A percentile compares a stretch with the other conserved stretches of the same genome.
Evolutionary conservation across 306 rosid genomes (phyloP).

Genomic region (Potentilla sterilis): DNA sequence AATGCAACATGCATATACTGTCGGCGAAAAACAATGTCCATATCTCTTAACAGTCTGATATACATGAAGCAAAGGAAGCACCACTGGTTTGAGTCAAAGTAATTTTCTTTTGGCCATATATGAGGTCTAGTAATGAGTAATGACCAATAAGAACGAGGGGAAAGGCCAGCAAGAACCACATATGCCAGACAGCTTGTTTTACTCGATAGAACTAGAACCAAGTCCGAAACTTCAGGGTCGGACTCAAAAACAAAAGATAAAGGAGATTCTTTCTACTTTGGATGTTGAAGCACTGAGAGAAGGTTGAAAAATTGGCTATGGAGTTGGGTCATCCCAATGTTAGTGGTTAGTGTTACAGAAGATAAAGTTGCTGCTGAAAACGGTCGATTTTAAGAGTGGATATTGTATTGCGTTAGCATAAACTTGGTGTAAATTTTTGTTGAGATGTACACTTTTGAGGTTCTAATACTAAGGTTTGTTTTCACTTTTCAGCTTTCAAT

Average conservation of each 20-base stretch:
- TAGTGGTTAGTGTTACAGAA: slow-evolving; percentile 25
- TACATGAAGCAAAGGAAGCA: too few relatives aligned
- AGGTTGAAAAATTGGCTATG: slow-evolving; percentile 32
- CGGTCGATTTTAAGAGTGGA: slow-evolving; percentile 18
- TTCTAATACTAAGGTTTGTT: background rate
- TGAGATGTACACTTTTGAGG: background rate
- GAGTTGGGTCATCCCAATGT: slow-evolving; percentile 26
- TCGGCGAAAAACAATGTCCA: too few relatives aligned
- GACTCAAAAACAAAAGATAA: slow-evolving; percentile 24
- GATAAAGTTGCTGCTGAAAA: slow-evolving; percentile 33
- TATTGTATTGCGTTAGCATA: background rate
- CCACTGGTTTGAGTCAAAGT: too few relatives aligned
- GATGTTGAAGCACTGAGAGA: slow-evolving; percentile 38
- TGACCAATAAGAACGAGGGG: too few relatives aligned
- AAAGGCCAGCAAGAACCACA: too few relatives aligned
- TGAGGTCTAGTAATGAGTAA: too few relatives aligned
- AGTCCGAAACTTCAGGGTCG: too few relatives aligned
- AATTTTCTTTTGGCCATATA: too few relatives aligned
- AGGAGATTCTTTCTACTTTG: slow-evolving; percentile 43
- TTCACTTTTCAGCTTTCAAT: background rate
- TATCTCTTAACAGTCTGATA: too few relatives aligned
- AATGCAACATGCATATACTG: too few relatives aligned
- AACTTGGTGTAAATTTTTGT: background rate
- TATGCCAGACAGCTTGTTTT: too few relatives aligned
- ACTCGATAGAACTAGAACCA: too few relatives aligned